phyloP scores from a whole-genome alignment of 2,329 filamentous ascomycete genomes.

The Byssoonygena ceratinophila region DNA sequence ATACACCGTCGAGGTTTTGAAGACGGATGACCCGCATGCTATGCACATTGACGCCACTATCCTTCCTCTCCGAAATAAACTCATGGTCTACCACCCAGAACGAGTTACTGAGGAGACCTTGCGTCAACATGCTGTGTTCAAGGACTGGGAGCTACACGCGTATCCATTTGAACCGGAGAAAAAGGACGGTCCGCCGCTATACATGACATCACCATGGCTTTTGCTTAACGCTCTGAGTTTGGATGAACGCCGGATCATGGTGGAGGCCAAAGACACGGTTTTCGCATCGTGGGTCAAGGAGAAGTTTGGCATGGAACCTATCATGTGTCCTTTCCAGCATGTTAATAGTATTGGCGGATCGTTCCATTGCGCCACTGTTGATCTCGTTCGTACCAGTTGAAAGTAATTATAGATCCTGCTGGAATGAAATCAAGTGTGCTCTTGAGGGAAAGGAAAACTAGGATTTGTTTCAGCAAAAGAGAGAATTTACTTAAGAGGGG shows the following conservation, averaged over 20 bases:
- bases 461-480: no score
- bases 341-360: conserved; percentile 27
- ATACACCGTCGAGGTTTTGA: conserved; percentile 25
- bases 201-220: conserved; percentile 24
- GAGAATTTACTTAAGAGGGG: no score
- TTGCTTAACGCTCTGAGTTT: conserved; percentile 22
- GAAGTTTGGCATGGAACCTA: conserved; percentile 18
- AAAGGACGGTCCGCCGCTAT: conserved; percentile 19
- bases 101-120: conserved; percentile 20
- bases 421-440: no score
- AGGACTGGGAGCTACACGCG: conserved; percentile 23
- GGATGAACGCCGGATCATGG: conserved; percentile 21
- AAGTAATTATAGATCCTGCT: background rate
- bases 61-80: conserved; percentile 22
- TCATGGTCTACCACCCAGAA: conserved; percentile 23
- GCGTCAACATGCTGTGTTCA: conserved; percentile 20
- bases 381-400: conserved; percentile 8
- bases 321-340: conserved; percentile 24
- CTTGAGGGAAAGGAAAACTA: no score
- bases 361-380: conserved; percentile 17
- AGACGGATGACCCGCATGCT: conserved; percentile 21
- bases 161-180: conserved; percentile 19
- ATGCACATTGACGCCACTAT: conserved; percentile 30
- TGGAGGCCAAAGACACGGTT: conserved; percentile 21
- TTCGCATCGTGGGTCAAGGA: conserved; percentile 14